Evolutionary conservation across 2,329 filamentous ascomycete genomes (phyloP), one percentile per base, ranked within the genome.

Genomic region (Sporothrix dimorphospora): DNA sequence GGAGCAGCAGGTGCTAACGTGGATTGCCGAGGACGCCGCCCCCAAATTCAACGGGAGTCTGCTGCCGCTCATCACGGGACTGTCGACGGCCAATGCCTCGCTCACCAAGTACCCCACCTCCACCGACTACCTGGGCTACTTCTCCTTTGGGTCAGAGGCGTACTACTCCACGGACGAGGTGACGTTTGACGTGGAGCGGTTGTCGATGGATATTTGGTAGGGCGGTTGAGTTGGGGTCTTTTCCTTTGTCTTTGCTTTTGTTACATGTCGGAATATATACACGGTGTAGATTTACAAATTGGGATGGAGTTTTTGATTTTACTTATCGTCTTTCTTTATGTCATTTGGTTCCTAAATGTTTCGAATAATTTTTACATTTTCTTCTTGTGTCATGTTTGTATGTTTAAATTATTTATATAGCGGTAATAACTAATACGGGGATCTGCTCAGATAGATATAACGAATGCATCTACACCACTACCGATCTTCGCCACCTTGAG

Each of bases 131-230:
- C 77, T 88, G 16, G 86, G 86, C 21, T 85, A 86, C 75, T 80
- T 87, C 75, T 81, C 80, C 57, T 85, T 88, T 73, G 86, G 86
- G n/a, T 82, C 83, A 19, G 86, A 88, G 76, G 81, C 85, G 0
- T 85, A 84, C 77, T 82, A 78, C 6, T 79, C 82, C 8, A 73
- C 77, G 42, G 76, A 77, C 6, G 81, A 81, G 40, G 85, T 88
- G 68, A 88, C 85, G 0, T 86, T 88, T 73, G 79, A 79, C 53
- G 85, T 86, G 3, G 78, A 80, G 12, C 72, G 75, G 21, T 75
- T 84, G 66, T 77, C 79, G 45, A 81, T 84, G 75, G 79, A 82
- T 2, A 49, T 76, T 19, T 63, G 47, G 63, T 75, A 71, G 69
- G 24, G n/a, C 38, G 7, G 34, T 49, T 5, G 30, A 34, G 30